Evolutionary conservation across 1,284 basidiomycete genomes (phyloP).

Genomic region (Neotropicomus parvogracilis): DNA sequence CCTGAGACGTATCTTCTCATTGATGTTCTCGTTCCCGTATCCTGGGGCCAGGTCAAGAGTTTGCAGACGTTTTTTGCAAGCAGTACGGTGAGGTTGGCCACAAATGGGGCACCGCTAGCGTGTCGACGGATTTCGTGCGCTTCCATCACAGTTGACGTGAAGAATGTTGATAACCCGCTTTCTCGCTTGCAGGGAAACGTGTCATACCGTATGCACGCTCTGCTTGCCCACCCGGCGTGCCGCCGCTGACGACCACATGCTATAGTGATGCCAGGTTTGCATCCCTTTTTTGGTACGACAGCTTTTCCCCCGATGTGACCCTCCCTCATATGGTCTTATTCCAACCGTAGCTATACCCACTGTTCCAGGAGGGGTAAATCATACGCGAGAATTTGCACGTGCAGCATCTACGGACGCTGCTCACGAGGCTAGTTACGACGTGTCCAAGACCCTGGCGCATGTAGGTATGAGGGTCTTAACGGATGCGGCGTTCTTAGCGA

Average conservation of each 20-base stretch:
- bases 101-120: conserved; percentile 52
- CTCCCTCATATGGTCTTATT: not conserved
- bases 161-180: not conserved
- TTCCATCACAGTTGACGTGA: not conserved
- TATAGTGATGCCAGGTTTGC: conserved; percentile 43
- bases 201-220: conserved; percentile 11
- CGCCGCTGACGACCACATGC: not conserved
- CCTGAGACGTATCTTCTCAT: not conserved
- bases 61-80: conserved; percentile 48
- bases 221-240: not conserved
- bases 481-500: conserved; percentile 40
- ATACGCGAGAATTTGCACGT: conserved; percentile 54
- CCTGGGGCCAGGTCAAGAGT: conserved; percentile 46
- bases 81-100: conserved; percentile 52
- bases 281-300: conserved; percentile 44
- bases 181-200: conserved; percentile 15
- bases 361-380: conserved; percentile 56
- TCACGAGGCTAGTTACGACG: conserved; percentile 52
- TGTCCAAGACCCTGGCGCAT: conserved; percentile 57
- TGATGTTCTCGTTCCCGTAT: not conserved
- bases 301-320: not conserved
- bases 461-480: conserved; percentile 54
- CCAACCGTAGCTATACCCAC: conserved; percentile 48
- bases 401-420: conserved; percentile 53
- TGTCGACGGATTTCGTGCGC: conserved; percentile 63